Evolutionary conservation across 441 rosid genomes (phyloP).

Genomic region (Viola pubescens): DNA sequence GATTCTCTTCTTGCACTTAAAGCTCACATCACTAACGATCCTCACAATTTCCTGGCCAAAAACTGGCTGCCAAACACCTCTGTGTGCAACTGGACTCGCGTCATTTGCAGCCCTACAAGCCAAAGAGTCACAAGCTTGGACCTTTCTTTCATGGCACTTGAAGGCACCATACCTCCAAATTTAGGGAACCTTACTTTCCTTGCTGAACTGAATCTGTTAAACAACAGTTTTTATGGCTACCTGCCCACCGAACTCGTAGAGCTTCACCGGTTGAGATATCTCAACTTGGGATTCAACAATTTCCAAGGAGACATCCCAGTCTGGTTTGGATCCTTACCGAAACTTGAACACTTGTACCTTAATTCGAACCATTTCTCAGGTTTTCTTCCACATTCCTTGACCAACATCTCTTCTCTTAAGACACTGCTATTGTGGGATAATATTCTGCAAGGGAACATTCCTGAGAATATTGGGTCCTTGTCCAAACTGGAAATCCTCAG

Average conservation of each 20-base stretch:
- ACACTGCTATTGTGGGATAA: not conserved
- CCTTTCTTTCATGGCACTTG: slow-evolving; percentile 11
- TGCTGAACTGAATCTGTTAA: not conserved
- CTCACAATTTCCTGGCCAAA: slow-evolving; percentile 3
- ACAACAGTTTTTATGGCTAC: slow-evolving; percentile 11
- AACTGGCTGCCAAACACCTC: slow-evolving; percentile 16
- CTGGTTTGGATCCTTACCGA: not conserved
- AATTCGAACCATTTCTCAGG: not conserved
- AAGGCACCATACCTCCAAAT: slow-evolving; percentile 19
- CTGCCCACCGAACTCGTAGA: slow-evolving; percentile 2
- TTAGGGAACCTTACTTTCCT: slow-evolving; percentile 19
- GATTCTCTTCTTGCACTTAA: slow-evolving; percentile 22
- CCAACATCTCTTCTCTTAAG: not conserved
- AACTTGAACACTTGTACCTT: not conserved
- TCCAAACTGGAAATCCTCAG: not conserved
- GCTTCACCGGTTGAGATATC: not conserved
- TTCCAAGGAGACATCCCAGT: slow-evolving; percentile 3
- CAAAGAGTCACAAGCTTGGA: slow-evolving; percentile 10
- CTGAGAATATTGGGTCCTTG: not conserved
- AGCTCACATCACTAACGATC: slow-evolving; percentile 13
- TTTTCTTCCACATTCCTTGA: not conserved
- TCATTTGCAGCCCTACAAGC: slow-evolving; percentile 4
- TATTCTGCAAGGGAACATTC: slow-evolving; percentile 1
- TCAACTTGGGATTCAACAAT: slow-evolving; percentile 3
- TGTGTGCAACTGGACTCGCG: slow-evolving; percentile 17